phyloP scores from a whole-genome alignment of 768 basidiomycete genomes.

The Trametes cinnabarina region DNA sequence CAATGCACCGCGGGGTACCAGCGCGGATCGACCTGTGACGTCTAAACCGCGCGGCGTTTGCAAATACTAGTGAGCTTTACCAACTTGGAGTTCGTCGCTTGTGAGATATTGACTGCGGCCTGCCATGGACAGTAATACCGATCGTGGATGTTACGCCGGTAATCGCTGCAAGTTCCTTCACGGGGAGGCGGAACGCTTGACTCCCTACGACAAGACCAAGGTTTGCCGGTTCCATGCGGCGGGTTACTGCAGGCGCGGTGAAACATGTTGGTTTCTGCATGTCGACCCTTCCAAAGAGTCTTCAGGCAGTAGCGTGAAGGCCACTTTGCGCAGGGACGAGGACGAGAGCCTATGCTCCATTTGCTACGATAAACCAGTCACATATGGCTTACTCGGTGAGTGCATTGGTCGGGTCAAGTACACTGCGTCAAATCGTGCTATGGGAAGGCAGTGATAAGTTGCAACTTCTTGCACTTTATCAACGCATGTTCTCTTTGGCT shows the following conservation, averaged over 20 bases:
- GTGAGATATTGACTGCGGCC: not conserved
- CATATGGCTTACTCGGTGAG: slow-evolving; percentile 66
- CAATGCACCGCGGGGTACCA: not conserved
- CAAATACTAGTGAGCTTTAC: slow-evolving; percentile 48
- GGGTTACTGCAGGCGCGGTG: slow-evolving; percentile 70
- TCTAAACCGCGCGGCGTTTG: slow-evolving; percentile 73
- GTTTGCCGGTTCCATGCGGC: slow-evolving; percentile 61
- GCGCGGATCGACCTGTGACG: slow-evolving; percentile 52
- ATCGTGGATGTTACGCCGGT: slow-evolving; percentile 69
- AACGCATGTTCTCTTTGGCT: too few relatives aligned
- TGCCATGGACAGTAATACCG: slow-evolving; percentile 33
- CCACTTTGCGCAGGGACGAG: slow-evolving; percentile 28
- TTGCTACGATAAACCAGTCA: slow-evolving; percentile 69
- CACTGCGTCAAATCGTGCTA: too few relatives aligned
- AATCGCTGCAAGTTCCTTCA: slow-evolving; percentile 78
- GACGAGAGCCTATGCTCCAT: slow-evolving; percentile 63
- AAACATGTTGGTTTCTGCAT: slow-evolving; percentile 76
- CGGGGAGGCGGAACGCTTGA: slow-evolving; percentile 45
- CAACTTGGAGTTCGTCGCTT: too few relatives aligned
- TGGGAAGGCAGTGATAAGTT: too few relatives aligned
- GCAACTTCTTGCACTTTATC: too few relatives aligned
- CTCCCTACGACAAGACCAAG: slow-evolving; percentile 72
- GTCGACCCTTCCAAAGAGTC: slow-evolving; percentile 26
- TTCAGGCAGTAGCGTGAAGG: not conserved
- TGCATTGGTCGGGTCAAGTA: slow-evolving; percentile 26